A percentile compares a stretch with the other conserved stretches of the same genome.
phyloP scores from a whole-genome alignment of 495 filamentous ascomycete genomes.

The Aspergillus sclerotiicarbonarius region DNA sequence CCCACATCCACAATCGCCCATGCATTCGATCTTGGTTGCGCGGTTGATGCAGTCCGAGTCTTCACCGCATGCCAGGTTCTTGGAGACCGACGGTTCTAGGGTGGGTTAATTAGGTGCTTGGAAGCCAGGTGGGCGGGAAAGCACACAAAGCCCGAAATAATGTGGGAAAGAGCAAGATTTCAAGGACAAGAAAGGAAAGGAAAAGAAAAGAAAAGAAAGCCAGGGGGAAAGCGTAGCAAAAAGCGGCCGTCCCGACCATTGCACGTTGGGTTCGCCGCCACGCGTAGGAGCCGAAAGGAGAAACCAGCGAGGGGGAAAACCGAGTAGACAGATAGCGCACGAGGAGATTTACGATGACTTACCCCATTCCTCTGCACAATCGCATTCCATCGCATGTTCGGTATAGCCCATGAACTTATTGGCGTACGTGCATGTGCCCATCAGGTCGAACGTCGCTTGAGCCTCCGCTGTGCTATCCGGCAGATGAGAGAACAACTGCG shows the following conservation, averaged over 20 bases:
- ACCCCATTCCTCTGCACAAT: constrained; percentile 96
- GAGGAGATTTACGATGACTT: constrained; percentile 45
- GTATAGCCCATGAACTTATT: constrained; percentile 86
- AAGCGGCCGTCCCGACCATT: neutral
- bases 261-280: neutral
- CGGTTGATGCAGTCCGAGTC: constrained; percentile 99
- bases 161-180: neutral
- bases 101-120: constrained; percentile 21
- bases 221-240: neutral
- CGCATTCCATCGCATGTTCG: constrained; percentile 91
- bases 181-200: constrained; percentile 5
- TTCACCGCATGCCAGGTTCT: constrained; percentile 87
- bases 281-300: neutral
- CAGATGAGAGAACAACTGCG: constrained; percentile 65
- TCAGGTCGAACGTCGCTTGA: constrained; percentile 71
- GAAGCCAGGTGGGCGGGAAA: neutral
- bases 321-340: constrained; percentile 1
- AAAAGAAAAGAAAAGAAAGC: neutral
- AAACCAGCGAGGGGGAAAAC: neutral
- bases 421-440: constrained; percentile 80
- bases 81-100: constrained; percentile 57
- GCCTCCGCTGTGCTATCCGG: constrained; percentile 76
- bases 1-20: constrained; percentile 82
- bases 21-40: constrained; percentile 95
- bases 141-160: neutral